Evolutionary conservation across 345 rosid species (phyloP), one percentile per base, ranked within the genome.

Genomic region (Hypericum androsaemum): DNA sequence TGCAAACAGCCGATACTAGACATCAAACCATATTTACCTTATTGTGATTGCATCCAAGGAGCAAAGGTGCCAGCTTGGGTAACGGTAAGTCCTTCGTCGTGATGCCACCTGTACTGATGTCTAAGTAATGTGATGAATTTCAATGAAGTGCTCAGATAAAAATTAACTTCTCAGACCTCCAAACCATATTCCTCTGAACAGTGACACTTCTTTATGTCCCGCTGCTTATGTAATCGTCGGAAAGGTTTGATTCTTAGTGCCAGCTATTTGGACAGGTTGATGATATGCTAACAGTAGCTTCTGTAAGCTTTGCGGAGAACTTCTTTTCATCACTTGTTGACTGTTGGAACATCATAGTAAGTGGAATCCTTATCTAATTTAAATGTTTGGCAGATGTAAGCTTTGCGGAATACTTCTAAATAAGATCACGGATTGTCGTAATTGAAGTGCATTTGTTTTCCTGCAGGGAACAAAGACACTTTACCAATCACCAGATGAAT

Each of bases 1-100:
- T 70, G 14, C 64, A 39, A 40, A 59, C 79, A 84, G 98, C 96
- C 95, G 5, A 74, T 87, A 32, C 83, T 87, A 9, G 98, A 87
- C 63, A 62, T 90, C 73, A 90, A 90, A 66, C 95, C 95, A 37
- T 87, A 90, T 72, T 77, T 87, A 47, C 85, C 95, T 14, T 90
- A 86, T 69, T 80, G 89, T 47, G 96, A 90, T 69, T 73, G 81
- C 69, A 67, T 90, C 61, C 63, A 72, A 56, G 86, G 69, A 64
- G 92, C 96, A 60, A 59, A 62, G 8, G 78, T 87, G 68, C 98
- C 96, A 5, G 61, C 66, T 57, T 90, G 98, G 98, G 77, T 90
- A 61, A 69, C 13, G 87, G 95, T 90, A 79, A 58, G 56, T 35
- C 51, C 41, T 61, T 15, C 22, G 3, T 58, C 11, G 58, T 22